Base-by-base conservation (phyloP, 192 early-diverging fungal genomes). In the Helicostylum pulchrum region DNA sequence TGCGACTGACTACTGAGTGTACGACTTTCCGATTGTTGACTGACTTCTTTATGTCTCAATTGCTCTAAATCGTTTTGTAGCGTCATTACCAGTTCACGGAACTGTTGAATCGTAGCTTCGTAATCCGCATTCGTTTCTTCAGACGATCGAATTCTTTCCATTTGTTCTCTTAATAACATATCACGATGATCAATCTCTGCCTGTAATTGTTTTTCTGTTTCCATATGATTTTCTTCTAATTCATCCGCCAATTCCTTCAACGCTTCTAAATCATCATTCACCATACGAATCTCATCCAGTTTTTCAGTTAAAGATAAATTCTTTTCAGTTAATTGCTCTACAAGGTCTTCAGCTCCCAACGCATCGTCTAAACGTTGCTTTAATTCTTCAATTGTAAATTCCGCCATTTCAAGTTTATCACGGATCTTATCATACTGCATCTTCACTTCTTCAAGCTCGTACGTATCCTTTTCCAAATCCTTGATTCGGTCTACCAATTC, bases 211-310 rank as follows among this genome's bases (percentile, higher is more conserved):
- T 93, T 88, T 70, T 93, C 90, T 21, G 89, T 92, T 53, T 94
- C 88, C 4, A 94, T 81, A 64, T 95, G 94, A 64, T 88, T 91
- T 67, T 95, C 93, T 71, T 98, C 96, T 66, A 96, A 76, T 74
- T 96, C 94, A 64, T 98, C 93, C 68, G 89, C 92, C 49, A 96
- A 75, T 64, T 91, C 90, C 72, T 91, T 90, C 44, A 98, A 78
- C 6, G 90, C 89, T 74, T 98, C 94, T 36, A 98, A 78, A 71
- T 92, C 95, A 57, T 94, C 94, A 36, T 95, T 83, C 0, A 74
- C 78, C 36, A 73, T 80, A 55, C 85, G 85, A 81, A 90, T 73
- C 56, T 96, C 90, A 56, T 95, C 93, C 31, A 92, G 53, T 74
- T 89, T 86, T 72, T 89, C 88, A 36, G 79, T 85, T 14, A 94